These are phyloP conservation scores for Malassezia vespertilionis DNA, from an alignment of 1,284 basidiomycete genomes.

Conservation along the genomic window DNA sequence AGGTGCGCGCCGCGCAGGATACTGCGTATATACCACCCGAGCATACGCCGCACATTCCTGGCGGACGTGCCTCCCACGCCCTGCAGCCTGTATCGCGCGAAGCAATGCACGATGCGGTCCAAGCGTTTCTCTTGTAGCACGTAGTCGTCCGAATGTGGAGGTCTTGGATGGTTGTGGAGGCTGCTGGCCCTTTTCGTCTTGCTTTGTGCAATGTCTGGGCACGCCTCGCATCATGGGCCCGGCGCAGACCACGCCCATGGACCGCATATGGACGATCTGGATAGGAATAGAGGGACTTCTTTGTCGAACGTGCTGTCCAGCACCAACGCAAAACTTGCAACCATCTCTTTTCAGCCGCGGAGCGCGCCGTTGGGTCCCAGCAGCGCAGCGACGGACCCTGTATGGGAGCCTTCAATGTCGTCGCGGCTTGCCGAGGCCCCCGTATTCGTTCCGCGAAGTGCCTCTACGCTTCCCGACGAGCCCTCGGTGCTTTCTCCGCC, in stretches of 20 bases:
- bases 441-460: slow-evolving; percentile 16
- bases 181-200: neutral
- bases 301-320: slow-evolving; percentile 15
- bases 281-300: slow-evolving; percentile 7
- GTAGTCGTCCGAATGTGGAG: slow-evolving; percentile 6
- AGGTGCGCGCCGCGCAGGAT: neutral
- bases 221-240: too few relatives aligned
- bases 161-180: too few relatives aligned
- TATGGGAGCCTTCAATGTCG: slow-evolving; percentile 1
- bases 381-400: neutral
- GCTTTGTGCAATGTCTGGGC: neutral
- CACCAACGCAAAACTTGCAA: slow-evolving; percentile 13
- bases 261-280: too few relatives aligned
- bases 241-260: too few relatives aligned
- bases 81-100: slow-evolving; percentile 11
- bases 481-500: neutral
- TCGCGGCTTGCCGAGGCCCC: slow-evolving; percentile 14
- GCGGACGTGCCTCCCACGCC: slow-evolving; percentile 6
- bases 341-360: slow-evolving; percentile 18
- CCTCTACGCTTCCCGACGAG: neutral
- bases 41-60: slow-evolving; percentile 3
- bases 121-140: slow-evolving; percentile 6
- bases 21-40: neutral
- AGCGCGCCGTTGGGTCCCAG: neutral
- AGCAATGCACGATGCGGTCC: slow-evolving; percentile 12